Conservation (phyloP, 257 asterid genomes). For the Solanum medicagineum region DNA sequence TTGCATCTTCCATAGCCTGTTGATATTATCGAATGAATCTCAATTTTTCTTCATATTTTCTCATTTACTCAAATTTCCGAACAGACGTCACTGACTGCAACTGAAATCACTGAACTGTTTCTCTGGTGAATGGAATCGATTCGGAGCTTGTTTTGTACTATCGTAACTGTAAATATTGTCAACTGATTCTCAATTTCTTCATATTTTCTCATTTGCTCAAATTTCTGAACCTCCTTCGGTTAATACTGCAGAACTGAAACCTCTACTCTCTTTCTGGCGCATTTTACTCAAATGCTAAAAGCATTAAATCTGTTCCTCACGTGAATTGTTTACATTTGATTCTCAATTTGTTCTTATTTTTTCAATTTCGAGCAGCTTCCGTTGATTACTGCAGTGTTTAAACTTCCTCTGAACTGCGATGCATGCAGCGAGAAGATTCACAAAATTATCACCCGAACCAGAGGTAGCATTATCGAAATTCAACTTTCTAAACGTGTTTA, state of each 20-base stretch:
- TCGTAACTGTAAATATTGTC: neutral
- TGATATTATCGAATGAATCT: neutral
- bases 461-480: constrained; percentile 18
- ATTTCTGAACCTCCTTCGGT: neutral
- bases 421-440: constrained; percentile 61
- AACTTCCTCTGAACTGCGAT: constrained; percentile 54
- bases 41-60: neutral
- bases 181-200: neutral
- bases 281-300: neutral
- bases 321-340: neutral
- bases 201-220: neutral
- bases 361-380: constrained; percentile 19
- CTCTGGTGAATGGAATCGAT: neutral
- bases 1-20: neutral
- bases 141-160: neutral
- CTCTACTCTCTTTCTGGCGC: neutral
- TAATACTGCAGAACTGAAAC: neutral
- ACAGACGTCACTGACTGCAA: neutral
- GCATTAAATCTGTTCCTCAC: neutral
- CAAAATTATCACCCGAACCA: constrained; percentile 34
- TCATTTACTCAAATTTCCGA: neutral
- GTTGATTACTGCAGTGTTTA: constrained; percentile 49
- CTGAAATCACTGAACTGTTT: neutral
- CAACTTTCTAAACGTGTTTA: neutral
- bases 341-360: neutral